Conservation (phyloP, 179 eudicot genomes). For the Camellia oleifera region DNA sequence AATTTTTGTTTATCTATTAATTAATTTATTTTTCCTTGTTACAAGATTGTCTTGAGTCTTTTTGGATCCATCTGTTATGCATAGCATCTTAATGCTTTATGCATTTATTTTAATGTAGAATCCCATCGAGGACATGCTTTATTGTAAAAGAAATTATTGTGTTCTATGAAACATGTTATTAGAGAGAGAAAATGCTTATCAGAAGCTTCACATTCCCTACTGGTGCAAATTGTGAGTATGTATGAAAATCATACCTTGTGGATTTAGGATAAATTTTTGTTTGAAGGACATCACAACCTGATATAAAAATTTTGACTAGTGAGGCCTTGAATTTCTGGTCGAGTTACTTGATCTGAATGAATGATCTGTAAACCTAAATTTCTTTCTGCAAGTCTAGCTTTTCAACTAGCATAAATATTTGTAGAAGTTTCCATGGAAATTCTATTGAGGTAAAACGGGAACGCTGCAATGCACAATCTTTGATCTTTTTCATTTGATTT, state of each 20-base stretch:
- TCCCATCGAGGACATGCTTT: background rate
- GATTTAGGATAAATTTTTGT: background rate
- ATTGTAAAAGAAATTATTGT: background rate
- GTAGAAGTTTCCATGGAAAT: no score
- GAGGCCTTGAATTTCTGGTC: background rate
- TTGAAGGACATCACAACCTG: background rate
- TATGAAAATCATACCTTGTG: background rate
- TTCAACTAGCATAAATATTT: conserved; percentile 2
- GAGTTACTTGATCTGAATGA: background rate
- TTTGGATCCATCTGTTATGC: background rate
- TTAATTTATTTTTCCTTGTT: no score
- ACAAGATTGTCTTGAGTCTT: background rate
- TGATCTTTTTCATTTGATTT: background rate
- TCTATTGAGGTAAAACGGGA: no score
- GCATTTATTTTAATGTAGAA: background rate
- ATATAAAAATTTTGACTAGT: background rate
- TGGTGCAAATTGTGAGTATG: background rate
- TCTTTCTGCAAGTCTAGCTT: background rate
- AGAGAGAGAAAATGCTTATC: background rate
- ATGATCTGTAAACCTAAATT: no score
- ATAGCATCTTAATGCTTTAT: background rate
- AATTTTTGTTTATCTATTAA: background rate
- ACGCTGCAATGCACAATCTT: background rate
- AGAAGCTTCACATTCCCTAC: background rate
- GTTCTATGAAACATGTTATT: background rate